A percentile compares a stretch with the other conserved stretches of the same genome.
Conservation (phyloP, 257 asterid genomes). For the Solanum bukasovii region DNA sequence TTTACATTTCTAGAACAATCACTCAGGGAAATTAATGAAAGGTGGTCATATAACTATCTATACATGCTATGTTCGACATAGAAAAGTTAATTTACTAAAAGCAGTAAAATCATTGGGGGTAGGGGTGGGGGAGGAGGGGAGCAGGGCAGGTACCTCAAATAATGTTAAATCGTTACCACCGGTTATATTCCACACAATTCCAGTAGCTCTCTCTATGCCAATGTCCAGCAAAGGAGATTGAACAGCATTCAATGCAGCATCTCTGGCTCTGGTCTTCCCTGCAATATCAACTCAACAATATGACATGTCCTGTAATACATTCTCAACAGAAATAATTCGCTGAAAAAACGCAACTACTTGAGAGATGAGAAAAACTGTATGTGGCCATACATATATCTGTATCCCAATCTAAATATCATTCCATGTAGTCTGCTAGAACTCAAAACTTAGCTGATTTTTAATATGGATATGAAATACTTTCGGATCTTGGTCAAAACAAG, state of each 20-base stretch:
- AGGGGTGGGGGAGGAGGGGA: background rate
- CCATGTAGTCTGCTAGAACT: background rate
- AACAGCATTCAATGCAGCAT: conserved; percentile 87
- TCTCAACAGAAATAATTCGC: background rate
- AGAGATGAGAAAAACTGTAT: background rate
- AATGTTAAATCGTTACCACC: conserved; percentile 90
- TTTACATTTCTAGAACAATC: background rate
- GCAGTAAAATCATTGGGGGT: background rate
- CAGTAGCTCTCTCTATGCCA: conserved; percentile 94
- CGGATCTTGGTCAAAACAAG: background rate
- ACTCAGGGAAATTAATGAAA: background rate
- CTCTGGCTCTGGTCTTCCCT: conserved; percentile 95
- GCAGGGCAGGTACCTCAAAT: conserved; percentile 56
- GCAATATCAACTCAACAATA: conserved; percentile 10
- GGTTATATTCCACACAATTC: conserved; percentile 95
- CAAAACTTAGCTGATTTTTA: background rate
- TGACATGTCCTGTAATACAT: background rate
- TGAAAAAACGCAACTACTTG: background rate
- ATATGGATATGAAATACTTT: background rate
- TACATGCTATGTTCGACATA: background rate
- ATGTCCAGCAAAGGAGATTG: conserved; percentile 89
- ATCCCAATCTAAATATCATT: background rate
- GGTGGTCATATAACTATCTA: background rate
- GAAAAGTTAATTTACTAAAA: background rate
- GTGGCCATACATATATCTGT: background rate